phyloP scores from a whole-genome alignment of 2,329 filamentous ascomycete genomes.

The Reticulascus tulasneorum region DNA sequence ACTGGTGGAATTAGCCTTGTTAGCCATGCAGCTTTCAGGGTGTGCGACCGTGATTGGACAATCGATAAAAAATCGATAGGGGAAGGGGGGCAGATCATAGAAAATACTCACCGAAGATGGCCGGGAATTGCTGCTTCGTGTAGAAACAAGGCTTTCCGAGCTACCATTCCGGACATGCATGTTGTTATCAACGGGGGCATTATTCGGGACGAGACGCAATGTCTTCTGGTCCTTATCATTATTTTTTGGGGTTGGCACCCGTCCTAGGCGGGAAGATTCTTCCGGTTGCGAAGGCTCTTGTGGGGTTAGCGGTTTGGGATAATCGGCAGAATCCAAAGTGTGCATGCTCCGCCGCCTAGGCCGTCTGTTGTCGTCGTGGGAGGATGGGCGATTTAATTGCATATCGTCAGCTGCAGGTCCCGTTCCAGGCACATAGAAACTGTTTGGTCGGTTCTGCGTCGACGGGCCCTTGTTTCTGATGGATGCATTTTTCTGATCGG shows the following conservation, averaged over 20 bases:
- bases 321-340: slow-evolving; percentile 49
- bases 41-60: slow-evolving; percentile 39
- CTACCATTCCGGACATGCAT: slow-evolving; percentile 50
- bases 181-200: slow-evolving; percentile 19
- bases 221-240: slow-evolving; percentile 35
- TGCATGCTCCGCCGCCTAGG: slow-evolving; percentile 82
- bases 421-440: slow-evolving; percentile 53
- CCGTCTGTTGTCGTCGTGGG: slow-evolving; percentile 69
- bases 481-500: slow-evolving; percentile 14
- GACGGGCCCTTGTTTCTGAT: slow-evolving; percentile 25
- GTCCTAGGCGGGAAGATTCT: slow-evolving; percentile 17
- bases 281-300: slow-evolving; percentile 29
- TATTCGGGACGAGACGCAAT: slow-evolving; percentile 28
- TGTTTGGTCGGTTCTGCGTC: slow-evolving; percentile 44
- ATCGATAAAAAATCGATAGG: slow-evolving; percentile 21
- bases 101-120: slow-evolving; percentile 60
- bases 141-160: slow-evolving; percentile 61
- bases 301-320: slow-evolving; percentile 32
- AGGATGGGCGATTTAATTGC: slow-evolving; percentile 52
- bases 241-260: slow-evolving; percentile 19
- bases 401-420: slow-evolving; percentile 64
- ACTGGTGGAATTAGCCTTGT: slow-evolving; percentile 46
- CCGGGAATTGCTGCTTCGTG: slow-evolving; percentile 54
- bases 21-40: slow-evolving; percentile 38
- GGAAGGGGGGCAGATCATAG: slow-evolving; percentile 5